Conservation (phyloP, 2,329 filamentous ascomycete genomes). For the Paecilomyces dactylethromorphus region DNA sequence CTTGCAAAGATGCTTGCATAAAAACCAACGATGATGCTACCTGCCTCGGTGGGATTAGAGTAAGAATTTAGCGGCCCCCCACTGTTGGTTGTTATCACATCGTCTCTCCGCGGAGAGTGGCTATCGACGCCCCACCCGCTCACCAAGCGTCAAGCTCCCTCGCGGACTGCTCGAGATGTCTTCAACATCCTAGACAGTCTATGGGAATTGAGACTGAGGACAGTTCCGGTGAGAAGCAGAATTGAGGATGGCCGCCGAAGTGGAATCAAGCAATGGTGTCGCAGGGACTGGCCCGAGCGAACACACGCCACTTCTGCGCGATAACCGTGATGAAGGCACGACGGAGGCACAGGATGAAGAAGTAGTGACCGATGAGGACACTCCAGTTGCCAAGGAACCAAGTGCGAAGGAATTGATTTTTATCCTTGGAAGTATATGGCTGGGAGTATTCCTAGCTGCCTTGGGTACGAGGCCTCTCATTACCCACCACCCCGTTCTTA, state of each 20-base stretch:
- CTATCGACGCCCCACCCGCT: not conserved
- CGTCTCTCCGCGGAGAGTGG: not conserved
- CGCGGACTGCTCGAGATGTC: not conserved
- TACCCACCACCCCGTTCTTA: not conserved
- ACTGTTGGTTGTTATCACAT: not conserved
- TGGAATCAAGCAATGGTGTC: not conserved
- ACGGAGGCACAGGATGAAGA: not conserved
- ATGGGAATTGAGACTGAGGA: not conserved
- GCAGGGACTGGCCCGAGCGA: not conserved
- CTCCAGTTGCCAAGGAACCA: constrained; percentile 36
- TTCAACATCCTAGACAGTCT: not conserved
- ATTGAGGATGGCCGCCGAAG: not conserved
- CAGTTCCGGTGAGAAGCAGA: not conserved
- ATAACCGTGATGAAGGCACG: not conserved
- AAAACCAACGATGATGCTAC: not conserved
- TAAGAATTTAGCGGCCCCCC: not conserved
- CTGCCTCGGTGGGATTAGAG: not conserved
- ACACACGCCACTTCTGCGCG: constrained; percentile 16
- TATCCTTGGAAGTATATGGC: constrained; percentile 46
- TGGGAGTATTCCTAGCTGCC: constrained; percentile 51
- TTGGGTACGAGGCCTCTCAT: constrained; percentile 32
- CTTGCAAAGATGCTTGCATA: no score
- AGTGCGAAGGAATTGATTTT: constrained; percentile 41
- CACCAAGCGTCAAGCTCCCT: not conserved
- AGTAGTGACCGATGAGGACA: constrained; percentile 3